Conservation (phyloP, 345 rosid species). For the Eucalyptus urophylla region DNA sequence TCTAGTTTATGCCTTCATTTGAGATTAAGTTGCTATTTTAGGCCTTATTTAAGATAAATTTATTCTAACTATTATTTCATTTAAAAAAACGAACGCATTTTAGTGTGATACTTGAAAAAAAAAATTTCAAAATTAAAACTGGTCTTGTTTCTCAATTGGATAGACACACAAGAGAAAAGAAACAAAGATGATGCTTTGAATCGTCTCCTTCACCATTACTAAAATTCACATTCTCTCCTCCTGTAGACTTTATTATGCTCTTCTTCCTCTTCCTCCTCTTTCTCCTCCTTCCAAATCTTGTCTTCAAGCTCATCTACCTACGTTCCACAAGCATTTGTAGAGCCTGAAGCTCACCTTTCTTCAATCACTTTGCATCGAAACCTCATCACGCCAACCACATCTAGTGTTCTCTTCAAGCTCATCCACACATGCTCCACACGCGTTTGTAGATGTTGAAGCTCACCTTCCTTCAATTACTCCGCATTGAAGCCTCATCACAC, state of each 20-base stretch:
- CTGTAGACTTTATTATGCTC: neutral
- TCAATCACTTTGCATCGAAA: neutral
- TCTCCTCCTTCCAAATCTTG: neutral
- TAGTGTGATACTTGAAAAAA: too few relatives aligned
- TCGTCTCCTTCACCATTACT: neutral
- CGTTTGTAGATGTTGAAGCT: neutral
- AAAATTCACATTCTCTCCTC: constrained; percentile 1
- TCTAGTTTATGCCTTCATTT: too few relatives aligned
- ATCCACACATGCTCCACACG: neutral
- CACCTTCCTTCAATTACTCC: neutral
- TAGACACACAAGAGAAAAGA: neutral
- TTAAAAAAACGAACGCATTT: rapidly evolving
- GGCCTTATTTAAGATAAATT: too few relatives aligned
- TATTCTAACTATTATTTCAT: too few relatives aligned
- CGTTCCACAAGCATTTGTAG: neutral
- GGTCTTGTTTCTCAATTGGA: neutral
- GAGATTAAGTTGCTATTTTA: too few relatives aligned
- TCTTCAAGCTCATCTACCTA: neutral
- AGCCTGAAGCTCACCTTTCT: neutral
- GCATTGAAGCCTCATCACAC: neutral
- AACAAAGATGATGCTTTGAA: neutral
- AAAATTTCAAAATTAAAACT: too few relatives aligned
- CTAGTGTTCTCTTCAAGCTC: neutral
- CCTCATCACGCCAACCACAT: too few relatives aligned
- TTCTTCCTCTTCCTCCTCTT: neutral